A percentile compares a stretch with the other conserved stretches of the same genome.
These are phyloP conservation scores for Talaromyces thailandensis DNA, from an alignment of 495 filamentous ascomycete genomes.

Conservation along the genomic window DNA sequence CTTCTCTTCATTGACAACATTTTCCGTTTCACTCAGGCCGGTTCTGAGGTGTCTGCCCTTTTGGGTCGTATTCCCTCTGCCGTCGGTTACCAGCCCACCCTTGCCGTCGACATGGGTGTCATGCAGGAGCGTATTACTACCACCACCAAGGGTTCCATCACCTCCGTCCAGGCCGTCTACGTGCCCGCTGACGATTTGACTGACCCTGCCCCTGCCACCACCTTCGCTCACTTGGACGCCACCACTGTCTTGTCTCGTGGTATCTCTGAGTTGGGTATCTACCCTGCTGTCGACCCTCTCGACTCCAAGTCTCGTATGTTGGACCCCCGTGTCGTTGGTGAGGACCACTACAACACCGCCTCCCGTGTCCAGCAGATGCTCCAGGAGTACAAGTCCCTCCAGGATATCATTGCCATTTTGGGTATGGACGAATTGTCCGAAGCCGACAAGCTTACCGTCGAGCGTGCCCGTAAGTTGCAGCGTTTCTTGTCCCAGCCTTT, in stretches of 20 bases:
- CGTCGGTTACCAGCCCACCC: conserved; percentile 99
- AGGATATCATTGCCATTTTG: conserved; percentile 99
- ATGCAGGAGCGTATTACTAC: conserved; percentile 99
- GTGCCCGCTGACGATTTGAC: conserved; percentile 99
- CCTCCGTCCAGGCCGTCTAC: conserved; percentile 99
- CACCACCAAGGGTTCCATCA: conserved; percentile 98
- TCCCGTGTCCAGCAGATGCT: conserved; percentile 95
- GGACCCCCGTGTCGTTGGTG: conserved; percentile 93
- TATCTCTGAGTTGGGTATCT: conserved; percentile 99
- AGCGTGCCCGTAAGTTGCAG: conserved; percentile 99
- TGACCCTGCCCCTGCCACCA: conserved; percentile 98
- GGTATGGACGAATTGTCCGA: conserved; percentile 99
- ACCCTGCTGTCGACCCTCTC: conserved; percentile 98
- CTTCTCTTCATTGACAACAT: conserved; percentile 99
- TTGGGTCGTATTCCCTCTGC: conserved; percentile 99
- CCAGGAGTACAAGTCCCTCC: conserved; percentile 99
- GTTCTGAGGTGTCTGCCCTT: conserved; percentile 99
- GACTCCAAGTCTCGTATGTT: conserved; percentile 99
- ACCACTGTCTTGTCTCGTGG: conserved; percentile 99
- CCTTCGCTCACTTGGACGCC: conserved; percentile 99
- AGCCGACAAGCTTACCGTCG: conserved; percentile 98
- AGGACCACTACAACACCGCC: conserved; percentile 95
- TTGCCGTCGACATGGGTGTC: conserved; percentile 99
- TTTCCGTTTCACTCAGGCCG: conserved; percentile 99
- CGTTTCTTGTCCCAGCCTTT: conserved; percentile 99